Base-by-base conservation (phyloP, 192 early-diverging fungal genomes). In the Umbelopsis sp. region DNA sequence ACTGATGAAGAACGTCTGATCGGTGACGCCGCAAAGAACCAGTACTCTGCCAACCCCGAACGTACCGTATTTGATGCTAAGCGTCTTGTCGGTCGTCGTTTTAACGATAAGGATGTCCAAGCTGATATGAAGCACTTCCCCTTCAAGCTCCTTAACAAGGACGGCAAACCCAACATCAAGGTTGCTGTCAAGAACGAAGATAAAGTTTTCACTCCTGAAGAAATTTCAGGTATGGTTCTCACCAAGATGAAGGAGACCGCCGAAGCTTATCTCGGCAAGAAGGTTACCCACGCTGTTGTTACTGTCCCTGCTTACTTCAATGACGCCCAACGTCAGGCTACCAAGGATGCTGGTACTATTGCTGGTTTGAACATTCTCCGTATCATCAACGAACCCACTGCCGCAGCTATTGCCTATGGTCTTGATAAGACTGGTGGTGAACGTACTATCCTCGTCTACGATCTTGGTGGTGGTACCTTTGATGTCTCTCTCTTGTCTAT, bases 331-430 rank as follows among this genome's bases (percentile, higher is more conserved):
- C 89, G 94, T 78, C 92, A 95, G 81, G 94, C 93, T 59, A 94
- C 94, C 84, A 93, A 93, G 86, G 94, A 95, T 71, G 93, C 93
- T 43, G 94, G 93, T 80, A 82, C 85, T 41, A 96, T 96, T 80
- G 90, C 93, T 49, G 93, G 92, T 68, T 81, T 96, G 41, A 91
- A 85, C 66, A 88, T 95, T 59, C 89, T 88, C 56, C 94, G 94
- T 74, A 94, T 96, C 82, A 94, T 95, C 83, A 93, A 93, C 85
- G 93, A 96, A 83, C 97, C 97, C 73, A 98, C 97, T 68, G 96
- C 97, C 65, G 97, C 97, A 21, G 97, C 97, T 79, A 98, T 98
- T 73, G 97, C 97, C 79, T 98, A 97, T 79, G 96, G 96, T 85
- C 87, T 97, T 65, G 96, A 98, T 89, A 95, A 95, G 88, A 94